Conservation (phyloP, 495 filamentous ascomycete species). For the Penicillium silybi region DNA sequence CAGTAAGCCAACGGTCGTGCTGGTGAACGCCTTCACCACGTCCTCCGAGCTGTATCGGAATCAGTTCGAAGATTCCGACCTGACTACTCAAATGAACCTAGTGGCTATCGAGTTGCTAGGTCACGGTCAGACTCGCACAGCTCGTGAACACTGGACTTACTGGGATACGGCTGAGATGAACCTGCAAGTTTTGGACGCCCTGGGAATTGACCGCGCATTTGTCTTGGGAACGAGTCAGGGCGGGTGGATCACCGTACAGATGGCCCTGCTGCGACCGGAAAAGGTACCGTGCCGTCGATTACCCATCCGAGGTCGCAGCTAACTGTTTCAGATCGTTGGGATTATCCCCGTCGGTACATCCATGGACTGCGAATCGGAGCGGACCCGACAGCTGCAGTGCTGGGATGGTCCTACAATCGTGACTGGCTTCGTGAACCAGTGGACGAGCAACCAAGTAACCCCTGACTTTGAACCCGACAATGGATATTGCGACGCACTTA, state of each 20-base stretch:
- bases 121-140: conserved; percentile 45
- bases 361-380: conserved; percentile 57
- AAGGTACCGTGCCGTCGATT: conserved; percentile 28
- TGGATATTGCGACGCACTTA: conserved; percentile 52
- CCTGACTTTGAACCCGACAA: conserved; percentile 52
- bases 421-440: conserved; percentile 40
- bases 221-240: conserved; percentile 60
- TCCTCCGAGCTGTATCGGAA: conserved; percentile 26
- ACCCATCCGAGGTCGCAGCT: not conserved
- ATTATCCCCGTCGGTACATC: conserved; percentile 60
- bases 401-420: conserved; percentile 52
- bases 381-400: conserved; percentile 48
- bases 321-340: conserved; percentile 45
- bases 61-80: conserved; percentile 24
- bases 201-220: conserved; percentile 55
- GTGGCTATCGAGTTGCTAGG: conserved; percentile 50
- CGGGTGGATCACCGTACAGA: conserved; percentile 55
- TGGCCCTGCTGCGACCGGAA: conserved; percentile 59
- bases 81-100: conserved; percentile 38
- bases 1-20: conserved; percentile 34
- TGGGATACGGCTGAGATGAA: conserved; percentile 52
- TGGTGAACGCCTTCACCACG: conserved; percentile 37
- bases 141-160: conserved; percentile 44
- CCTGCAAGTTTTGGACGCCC: conserved; percentile 46
- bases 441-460: conserved; percentile 40